Evolutionary conservation across 106 monocot species (phyloP), one percentile per base, ranked within the genome.

Genomic region (Xerophyta viscosa): DNA sequence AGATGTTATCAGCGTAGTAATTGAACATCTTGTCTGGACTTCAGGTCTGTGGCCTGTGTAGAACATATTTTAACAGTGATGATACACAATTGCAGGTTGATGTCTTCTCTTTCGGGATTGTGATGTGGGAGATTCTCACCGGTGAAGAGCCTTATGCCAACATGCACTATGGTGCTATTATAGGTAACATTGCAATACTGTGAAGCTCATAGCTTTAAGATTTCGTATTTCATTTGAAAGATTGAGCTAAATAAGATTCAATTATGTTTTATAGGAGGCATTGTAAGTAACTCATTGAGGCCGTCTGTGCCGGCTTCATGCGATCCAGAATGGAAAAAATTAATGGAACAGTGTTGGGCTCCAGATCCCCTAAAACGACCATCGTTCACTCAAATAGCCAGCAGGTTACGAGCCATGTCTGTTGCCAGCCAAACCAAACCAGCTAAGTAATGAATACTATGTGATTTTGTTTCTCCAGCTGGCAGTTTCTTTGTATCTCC

Each of bases 91-190:
- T 57, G 58, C 78, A 96, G 94, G 79, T 96, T 72, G 94, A 96
- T 65, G 77, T 96, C 27, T 96, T 88, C 57, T 88, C 94, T 26
- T 96, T 88, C 57, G 88, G 88, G 59, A 82, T 96, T 67, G 84
- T 88, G n/a, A 76, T 96, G 94, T 96, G 94, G 94, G 94, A 96
- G 66, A 96, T 96, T 76, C 84, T 88, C 41, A 96, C 94, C 0
- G 84, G 88, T 13, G 88, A 88, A 19, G 94, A 88, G 25, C 94
- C 94, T 19, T 96, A 96, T 61, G 88, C 73, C 31, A 79, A 77
- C 56, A 88, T 96, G 94, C 94, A 96, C 52, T 88, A 84, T 68
- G 94, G 84, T 52, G 88, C 78, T 48, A 88, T 96, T 24, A 96
- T 96, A 84, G 88, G 94, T 96, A 92, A 39, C 13, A 39, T 18